These are phyloP conservation scores for Neurospora sp. DNA, from an alignment of 495 filamentous ascomycete genomes.

Conservation along the genomic window DNA sequence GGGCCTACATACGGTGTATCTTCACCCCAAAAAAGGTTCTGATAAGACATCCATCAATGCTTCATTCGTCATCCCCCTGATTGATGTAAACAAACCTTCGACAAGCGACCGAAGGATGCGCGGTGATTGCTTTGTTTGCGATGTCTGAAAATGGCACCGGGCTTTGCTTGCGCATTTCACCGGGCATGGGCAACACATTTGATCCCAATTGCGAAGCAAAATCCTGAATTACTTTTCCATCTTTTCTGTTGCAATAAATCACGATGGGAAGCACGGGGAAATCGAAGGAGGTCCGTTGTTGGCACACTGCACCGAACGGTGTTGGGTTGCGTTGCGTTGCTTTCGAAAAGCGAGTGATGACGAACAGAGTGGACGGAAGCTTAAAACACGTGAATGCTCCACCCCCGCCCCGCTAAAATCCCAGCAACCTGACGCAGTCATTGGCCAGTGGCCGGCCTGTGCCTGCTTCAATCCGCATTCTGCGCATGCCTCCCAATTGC, in stretches of 20 bases:
- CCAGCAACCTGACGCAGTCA: neutral
- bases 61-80: neutral
- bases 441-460: slow-evolving; percentile 7
- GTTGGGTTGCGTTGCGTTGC: neutral
- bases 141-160: neutral
- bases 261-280: neutral
- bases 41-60: neutral
- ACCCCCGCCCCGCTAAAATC: slow-evolving; percentile 4
- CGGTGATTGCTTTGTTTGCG: neutral
- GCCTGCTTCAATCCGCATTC: slow-evolving; percentile 10
- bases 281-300: neutral
- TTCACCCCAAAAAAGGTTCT: neutral
- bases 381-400: slow-evolving; percentile 12
- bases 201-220: neutral
- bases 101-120: neutral
- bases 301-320: neutral
- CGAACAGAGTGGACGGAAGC: slow-evolving; percentile 2
- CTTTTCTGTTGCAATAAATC: neutral
- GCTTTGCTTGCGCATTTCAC: neutral
- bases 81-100: neutral
- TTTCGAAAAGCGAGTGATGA: slow-evolving; percentile 2
- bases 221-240: neutral
- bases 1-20: neutral
- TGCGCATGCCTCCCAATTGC: slow-evolving; percentile 18
- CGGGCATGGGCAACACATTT: neutral